These are phyloP conservation scores for Ganoderma lucidum DNA, from an alignment of 1,284 basidiomycete genomes.

Conservation along the genomic window DNA sequence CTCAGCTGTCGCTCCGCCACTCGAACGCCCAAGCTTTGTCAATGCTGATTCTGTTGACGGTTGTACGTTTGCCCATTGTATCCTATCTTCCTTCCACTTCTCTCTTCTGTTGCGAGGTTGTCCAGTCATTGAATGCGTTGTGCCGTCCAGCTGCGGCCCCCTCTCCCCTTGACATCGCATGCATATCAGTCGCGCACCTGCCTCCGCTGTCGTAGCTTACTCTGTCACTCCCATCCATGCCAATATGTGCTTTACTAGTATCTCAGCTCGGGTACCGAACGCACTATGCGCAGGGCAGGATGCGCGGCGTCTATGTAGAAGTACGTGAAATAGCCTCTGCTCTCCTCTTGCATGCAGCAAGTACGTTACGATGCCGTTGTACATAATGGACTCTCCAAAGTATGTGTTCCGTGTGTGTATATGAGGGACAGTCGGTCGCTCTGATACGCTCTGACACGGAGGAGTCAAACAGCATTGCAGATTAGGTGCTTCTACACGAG, in stretches of 20 bases:
- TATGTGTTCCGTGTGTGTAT: constrained; percentile 25
- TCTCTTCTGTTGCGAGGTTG: constrained; percentile 16
- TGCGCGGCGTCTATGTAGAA: constrained; percentile 14
- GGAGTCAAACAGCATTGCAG: constrained; percentile 14
- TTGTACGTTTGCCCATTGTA: constrained; percentile 34
- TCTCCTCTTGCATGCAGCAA: constrained; percentile 26
- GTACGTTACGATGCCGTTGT: constrained; percentile 33
- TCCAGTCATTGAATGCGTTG: constrained; percentile 16
- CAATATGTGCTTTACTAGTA: constrained; percentile 7
- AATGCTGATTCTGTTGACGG: constrained; percentile 27
- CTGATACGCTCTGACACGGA: neutral
- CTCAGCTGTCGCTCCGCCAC: constrained; percentile 8
- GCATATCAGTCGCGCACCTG: constrained; percentile 12
- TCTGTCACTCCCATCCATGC: neutral
- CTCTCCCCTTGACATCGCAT: neutral
- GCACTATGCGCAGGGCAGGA: neutral
- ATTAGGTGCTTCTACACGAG: neutral
- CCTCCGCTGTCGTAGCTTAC: constrained; percentile 17
- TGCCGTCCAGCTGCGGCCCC: constrained; percentile 23
- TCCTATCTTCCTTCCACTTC: constrained; percentile 23
- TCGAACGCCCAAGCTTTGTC: constrained; percentile 18
- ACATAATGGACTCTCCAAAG: constrained; percentile 31
- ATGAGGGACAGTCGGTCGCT: neutral
- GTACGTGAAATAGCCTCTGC: constrained; percentile 12
- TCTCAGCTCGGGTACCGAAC: constrained; percentile 1